Percentiles rank a stretch among this genome's conserved stretches.
phyloP scores from a whole-genome alignment of 1,139 yeast genomes.

The Candida dubliniensis region DNA sequence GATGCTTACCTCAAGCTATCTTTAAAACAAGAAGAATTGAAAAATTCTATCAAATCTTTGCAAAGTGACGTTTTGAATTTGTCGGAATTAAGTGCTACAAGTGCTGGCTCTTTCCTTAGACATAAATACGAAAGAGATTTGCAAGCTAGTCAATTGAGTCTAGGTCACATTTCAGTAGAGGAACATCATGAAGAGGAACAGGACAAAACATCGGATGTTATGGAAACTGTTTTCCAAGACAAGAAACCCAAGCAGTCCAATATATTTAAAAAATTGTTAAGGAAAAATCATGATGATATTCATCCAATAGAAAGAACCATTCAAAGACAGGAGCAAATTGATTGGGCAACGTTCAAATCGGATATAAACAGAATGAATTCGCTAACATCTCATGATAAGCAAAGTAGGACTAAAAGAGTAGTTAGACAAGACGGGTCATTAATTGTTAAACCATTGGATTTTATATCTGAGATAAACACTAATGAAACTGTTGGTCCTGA shows the following conservation, averaged over 20 bases:
- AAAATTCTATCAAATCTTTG: slow-evolving; percentile 42
- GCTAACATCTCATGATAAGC: slow-evolving; percentile 67
- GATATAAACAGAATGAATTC: slow-evolving; percentile 79
- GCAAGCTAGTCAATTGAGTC: slow-evolving; percentile 24
- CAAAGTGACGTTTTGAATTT: slow-evolving; percentile 51
- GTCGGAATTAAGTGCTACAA: slow-evolving; percentile 80
- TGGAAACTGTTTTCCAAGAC: slow-evolving; percentile 46
- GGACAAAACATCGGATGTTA: slow-evolving; percentile 18
- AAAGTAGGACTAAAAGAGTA: slow-evolving; percentile 64
- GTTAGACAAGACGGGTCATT: slow-evolving; percentile 65
- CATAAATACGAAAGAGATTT: slow-evolving; percentile 57
- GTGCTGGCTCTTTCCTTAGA: slow-evolving; percentile 82
- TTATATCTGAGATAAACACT: slow-evolving; percentile 51
- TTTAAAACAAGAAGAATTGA: slow-evolving; percentile 40
- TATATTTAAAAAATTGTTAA: slow-evolving; percentile 54
- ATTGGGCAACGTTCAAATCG: slow-evolving; percentile 43
- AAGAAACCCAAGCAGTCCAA: slow-evolving; percentile 50
- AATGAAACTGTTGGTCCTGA: slow-evolving; percentile 38
- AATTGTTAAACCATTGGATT: slow-evolving; percentile 69
- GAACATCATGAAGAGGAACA: slow-evolving; percentile 8
- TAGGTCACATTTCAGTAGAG: slow-evolving; percentile 19
- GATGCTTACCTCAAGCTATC: slow-evolving; percentile 31
- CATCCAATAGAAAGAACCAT: slow-evolving; percentile 39
- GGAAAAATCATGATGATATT: slow-evolving; percentile 27
- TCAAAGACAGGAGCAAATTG: slow-evolving; percentile 33